Evolutionary conservation across 2,329 filamentous ascomycete genomes (phyloP).

Genomic region (Alternaria rosae): DNA sequence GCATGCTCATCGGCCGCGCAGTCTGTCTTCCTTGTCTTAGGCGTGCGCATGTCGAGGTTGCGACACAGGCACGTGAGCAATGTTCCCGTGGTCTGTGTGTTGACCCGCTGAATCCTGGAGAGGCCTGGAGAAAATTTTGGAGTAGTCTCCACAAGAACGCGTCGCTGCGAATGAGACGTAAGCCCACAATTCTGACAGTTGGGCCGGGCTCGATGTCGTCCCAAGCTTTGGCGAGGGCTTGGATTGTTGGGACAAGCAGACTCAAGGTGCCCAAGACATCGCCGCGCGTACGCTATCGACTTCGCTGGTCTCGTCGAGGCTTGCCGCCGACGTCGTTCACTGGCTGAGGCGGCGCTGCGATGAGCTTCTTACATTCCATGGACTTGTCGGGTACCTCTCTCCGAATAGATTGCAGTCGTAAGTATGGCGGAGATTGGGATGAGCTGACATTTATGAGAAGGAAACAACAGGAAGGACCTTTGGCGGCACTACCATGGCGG

Average conservation of each 20-base stretch:
- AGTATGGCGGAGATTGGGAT: neutral
- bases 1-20: neutral
- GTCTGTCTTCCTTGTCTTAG: neutral
- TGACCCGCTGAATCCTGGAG: neutral
- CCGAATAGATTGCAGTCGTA: neutral
- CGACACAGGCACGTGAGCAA: slow-evolving; percentile 4
- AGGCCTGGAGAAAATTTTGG: slow-evolving; percentile 13
- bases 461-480: slow-evolving; percentile 2
- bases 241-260: slow-evolving; percentile 15
- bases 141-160: slow-evolving; percentile 6
- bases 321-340: neutral
- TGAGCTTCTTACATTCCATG: neutral
- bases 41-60: neutral
- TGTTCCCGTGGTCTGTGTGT: slow-evolving; percentile 2
- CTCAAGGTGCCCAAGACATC: slow-evolving; percentile 12
- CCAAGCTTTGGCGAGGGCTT: slow-evolving; percentile 10
- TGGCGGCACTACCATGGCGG: neutral
- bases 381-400: neutral
- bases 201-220: neutral
- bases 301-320: slow-evolving; percentile 4
- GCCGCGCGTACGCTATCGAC: slow-evolving; percentile 13
- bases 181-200: slow-evolving; percentile 2
- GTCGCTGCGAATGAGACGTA: slow-evolving; percentile 1
- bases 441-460: neutral
- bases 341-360: neutral